Base-by-base conservation (phyloP, 192 early-diverging fungal genomes). In the Backusella tuberculispora region DNA sequence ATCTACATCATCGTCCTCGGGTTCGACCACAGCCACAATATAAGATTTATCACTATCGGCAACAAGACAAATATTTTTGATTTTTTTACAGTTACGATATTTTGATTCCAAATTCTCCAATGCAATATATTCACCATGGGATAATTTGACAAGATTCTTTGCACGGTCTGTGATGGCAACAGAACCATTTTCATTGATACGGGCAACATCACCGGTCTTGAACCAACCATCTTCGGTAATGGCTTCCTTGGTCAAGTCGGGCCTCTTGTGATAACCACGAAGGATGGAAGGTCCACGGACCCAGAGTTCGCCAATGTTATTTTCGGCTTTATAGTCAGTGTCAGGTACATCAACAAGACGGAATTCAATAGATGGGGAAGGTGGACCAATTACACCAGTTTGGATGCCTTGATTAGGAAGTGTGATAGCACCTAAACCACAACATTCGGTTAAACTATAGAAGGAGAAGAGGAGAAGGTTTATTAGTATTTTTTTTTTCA, bases 131-230 rank as follows among this genome's bases (percentile, higher is more conserved):
- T 94, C 94, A 44, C 92, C 94, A 78, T 93, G 86, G 4, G 87
- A 72, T 65, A 92, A 74, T 78, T 94, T 95, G 78, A 95, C 88
- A 29, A 95, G 66, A 76, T 94, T 94, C 86, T 95, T 95, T 76
- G 89, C 85, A 47, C 94, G 85, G 76, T 95, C 95, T 69, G 91
- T 94, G 78, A 96, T 93, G 38, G 83, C 76, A 34, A 96, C 72
- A 9, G 86, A 78, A 1, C 87, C 87, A 63, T 87, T 80, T 4
- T 67, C 48, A 37, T 84, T 79, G 69, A 83, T 43, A 7, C 63
- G 60, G 13, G 79, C 84, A 29, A 85, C 66, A 44, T 89, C 88
- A 21, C 85, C 85, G n/a, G 84, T 81, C 64, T 84, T 82, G 75
- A 88, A 86, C 88, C 88, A 89, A 21, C 88, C 88, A 43, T 88